phyloP scores from a whole-genome alignment of 768 basidiomycete species.

The Suillus alpinus region DNA sequence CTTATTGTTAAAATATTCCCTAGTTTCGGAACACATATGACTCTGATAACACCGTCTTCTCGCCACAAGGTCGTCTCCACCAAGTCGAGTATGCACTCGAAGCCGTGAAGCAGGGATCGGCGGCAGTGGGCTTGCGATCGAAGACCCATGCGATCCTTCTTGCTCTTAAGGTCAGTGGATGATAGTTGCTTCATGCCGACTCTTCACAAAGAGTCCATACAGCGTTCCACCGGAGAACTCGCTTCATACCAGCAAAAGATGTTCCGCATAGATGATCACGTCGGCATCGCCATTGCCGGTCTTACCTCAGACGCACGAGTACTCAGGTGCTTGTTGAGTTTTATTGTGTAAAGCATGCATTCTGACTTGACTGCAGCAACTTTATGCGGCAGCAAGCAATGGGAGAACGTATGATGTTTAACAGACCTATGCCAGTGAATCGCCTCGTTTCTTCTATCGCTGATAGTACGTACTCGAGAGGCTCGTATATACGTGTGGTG shows the following conservation, averaged over 20 bases:
- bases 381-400: conserved; percentile 99
- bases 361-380: conserved; percentile 55
- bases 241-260: conserved; percentile 99
- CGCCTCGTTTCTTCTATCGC: conserved; percentile 92
- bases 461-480: conserved; percentile 65
- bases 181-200: neutral
- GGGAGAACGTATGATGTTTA: conserved; percentile 92
- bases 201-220: conserved; percentile 6
- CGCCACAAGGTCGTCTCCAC: conserved; percentile 93
- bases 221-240: conserved; percentile 97
- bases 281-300: conserved; percentile 99
- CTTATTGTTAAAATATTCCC: conserved; percentile 4
- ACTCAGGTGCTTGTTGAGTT: conserved; percentile 57
- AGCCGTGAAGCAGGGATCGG: conserved; percentile 99
- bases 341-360: neutral
- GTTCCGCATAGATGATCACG: conserved; percentile 99
- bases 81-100: conserved; percentile 99
- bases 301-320: conserved; percentile 98
- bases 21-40: conserved; percentile 97
- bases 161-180: conserved; percentile 76
- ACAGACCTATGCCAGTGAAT: conserved; percentile 91
- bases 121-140: conserved; percentile 94
- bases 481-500: neutral
- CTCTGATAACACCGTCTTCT: conserved; percentile 97
- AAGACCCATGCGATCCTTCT: conserved; percentile 93